phyloP scores from a whole-genome alignment of 805 yeast genomes.

The Starmerella stigmatis region DNA sequence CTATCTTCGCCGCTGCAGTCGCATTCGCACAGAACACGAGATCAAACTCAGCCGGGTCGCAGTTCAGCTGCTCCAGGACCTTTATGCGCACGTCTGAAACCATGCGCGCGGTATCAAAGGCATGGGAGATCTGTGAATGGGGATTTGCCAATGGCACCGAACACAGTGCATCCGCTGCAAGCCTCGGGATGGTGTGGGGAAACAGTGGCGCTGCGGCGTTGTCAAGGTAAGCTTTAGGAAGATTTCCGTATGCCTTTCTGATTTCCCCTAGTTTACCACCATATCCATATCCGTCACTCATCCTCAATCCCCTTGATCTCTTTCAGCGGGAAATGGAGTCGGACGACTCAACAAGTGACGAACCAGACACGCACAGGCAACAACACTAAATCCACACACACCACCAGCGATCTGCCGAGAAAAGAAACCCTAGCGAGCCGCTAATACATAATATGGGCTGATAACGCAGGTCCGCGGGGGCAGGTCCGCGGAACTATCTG shows the following conservation, averaged over 20 bases:
- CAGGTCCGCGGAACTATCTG: neutral
- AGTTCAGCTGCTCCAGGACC: slow-evolving; percentile 31
- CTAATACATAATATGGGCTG: neutral
- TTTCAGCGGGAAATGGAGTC: too few relatives aligned
- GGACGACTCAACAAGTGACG: too few relatives aligned
- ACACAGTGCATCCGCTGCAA: slow-evolving; percentile 25
- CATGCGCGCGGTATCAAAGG: slow-evolving; percentile 26
- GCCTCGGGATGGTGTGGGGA: slow-evolving; percentile 28
- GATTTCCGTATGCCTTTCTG: slow-evolving; percentile 10
- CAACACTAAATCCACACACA: too few relatives aligned
- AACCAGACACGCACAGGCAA: too few relatives aligned
- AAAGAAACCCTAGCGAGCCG: neutral
- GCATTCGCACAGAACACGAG: slow-evolving; percentile 36
- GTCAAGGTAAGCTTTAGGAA: slow-evolving; percentile 32
- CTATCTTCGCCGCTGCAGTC: slow-evolving; percentile 35
- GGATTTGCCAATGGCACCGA: slow-evolving; percentile 33
- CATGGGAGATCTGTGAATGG: slow-evolving; percentile 35
- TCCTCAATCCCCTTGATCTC: too few relatives aligned
- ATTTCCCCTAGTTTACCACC: slow-evolving; percentile 11
- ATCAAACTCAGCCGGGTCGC: slow-evolving; percentile 32
- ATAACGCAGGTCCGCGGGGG: neutral
- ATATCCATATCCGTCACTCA: neutral
- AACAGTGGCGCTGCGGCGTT: slow-evolving; percentile 38
- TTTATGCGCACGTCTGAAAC: slow-evolving; percentile 28
- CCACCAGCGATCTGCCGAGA: too few relatives aligned